Conservation (phyloP, 1,284 basidiomycete species). For the Melampsora allii-populina region DNA sequence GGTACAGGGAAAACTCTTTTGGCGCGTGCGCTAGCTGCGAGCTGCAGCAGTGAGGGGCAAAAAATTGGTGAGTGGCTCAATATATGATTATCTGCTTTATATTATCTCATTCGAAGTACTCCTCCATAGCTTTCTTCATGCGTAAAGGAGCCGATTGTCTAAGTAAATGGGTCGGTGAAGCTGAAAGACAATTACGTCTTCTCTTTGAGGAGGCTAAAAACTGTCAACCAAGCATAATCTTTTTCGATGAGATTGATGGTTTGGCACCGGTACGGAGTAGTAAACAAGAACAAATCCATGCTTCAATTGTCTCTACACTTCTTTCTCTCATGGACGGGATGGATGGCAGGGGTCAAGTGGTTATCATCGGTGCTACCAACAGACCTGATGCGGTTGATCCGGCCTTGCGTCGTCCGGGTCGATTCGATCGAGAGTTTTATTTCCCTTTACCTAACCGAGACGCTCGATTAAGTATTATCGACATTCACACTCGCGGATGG, state of each 20-base stretch:
- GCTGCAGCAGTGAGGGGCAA: conserved; percentile 81
- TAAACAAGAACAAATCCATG: conserved; percentile 99
- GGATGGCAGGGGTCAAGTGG: conserved; percentile 91
- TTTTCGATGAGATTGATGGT: conserved; percentile 98
- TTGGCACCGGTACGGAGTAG: conserved; percentile 95
- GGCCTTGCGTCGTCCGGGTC: conserved; percentile 84
- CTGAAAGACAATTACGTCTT: conserved; percentile 89
- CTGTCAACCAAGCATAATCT: conserved; percentile 91
- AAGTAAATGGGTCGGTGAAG: conserved; percentile 99
- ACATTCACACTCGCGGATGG: conserved; percentile 91
- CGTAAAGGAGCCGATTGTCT: conserved; percentile 97
- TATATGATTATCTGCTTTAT: conserved; percentile 45
- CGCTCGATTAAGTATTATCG: conserved; percentile 81
- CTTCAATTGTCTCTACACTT: conserved; percentile 92
- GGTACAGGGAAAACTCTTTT: conserved; percentile 92
- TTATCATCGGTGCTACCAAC: conserved; percentile 98
- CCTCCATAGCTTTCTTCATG: conserved; percentile 87
- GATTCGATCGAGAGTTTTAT: conserved; percentile 98
- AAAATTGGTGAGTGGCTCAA: conserved; percentile 71
- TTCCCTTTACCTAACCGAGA: conserved; percentile 84
- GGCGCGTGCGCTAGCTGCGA: conserved; percentile 89
- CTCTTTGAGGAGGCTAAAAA: conserved; percentile 94
- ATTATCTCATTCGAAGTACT: conserved; percentile 17
- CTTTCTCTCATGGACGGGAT: conserved; percentile 99
- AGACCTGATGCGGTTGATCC: conserved; percentile 96